phyloP scores from a whole-genome alignment of 2,329 filamentous ascomycete genomes.

The Pseudopithomyces maydicus region DNA sequence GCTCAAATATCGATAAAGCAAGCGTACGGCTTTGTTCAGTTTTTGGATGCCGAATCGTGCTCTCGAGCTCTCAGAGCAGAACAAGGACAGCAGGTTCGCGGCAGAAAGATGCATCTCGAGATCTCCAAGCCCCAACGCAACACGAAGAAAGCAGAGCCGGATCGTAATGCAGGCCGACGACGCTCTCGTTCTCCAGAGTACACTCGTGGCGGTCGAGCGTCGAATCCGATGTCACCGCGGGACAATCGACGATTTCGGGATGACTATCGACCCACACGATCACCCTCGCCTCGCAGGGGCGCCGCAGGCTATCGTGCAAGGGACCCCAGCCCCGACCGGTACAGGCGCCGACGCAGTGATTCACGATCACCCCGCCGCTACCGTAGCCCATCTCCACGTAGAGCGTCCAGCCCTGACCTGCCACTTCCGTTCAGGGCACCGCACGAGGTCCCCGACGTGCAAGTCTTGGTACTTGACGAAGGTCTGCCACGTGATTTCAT shows the following conservation, averaged over 20 bases:
- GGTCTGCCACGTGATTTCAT: constrained; percentile 73
- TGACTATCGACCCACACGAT: constrained; percentile 59
- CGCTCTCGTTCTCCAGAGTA: constrained; percentile 70
- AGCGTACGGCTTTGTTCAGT: constrained; percentile 96
- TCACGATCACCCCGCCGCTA: constrained; percentile 72
- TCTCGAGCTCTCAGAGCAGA: constrained; percentile 74
- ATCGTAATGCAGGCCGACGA: constrained; percentile 47
- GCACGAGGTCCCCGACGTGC: constrained; percentile 82
- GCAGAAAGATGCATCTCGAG: constrained; percentile 92
- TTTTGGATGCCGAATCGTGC: constrained; percentile 77
- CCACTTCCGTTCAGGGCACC: constrained; percentile 76
- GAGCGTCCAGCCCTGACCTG: constrained; percentile 65
- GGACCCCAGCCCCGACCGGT: constrained; percentile 52
- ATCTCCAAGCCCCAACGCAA: constrained; percentile 87
- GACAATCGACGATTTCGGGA: constrained; percentile 63
- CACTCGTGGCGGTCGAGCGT: constrained; percentile 46
- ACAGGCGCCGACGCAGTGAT: constrained; percentile 60
- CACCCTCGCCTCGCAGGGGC: constrained; percentile 51
- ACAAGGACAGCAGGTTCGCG: constrained; percentile 80
- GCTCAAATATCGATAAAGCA: constrained; percentile 97
- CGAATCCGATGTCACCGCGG: constrained; percentile 43
- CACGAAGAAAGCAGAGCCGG: constrained; percentile 61
- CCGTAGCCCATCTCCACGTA: constrained; percentile 71
- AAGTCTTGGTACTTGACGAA: constrained; percentile 81
- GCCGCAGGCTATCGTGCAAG: constrained; percentile 44